Conservation (phyloP, 2,329 filamentous ascomycete species). For the Calonectria ilicicola region DNA sequence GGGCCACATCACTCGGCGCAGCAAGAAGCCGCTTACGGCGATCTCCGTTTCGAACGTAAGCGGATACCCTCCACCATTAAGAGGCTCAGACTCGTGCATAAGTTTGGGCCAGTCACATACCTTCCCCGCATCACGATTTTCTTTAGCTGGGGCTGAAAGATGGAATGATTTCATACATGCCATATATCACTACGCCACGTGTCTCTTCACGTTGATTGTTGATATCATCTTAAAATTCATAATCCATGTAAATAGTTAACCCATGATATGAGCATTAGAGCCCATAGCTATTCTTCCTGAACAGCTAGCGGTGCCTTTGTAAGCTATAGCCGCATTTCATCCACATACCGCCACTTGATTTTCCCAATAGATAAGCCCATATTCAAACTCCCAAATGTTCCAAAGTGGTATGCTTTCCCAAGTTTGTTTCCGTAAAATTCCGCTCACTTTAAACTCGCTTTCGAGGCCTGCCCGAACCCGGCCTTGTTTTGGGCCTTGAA, state of each 20-base stretch:
- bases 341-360: background rate
- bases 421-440: background rate
- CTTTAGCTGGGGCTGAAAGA: background rate
- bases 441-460: background rate
- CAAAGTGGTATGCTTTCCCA: background rate
- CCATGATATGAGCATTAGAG: background rate
- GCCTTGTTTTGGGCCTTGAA: conserved; percentile 19
- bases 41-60: background rate
- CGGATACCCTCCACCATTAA: background rate
- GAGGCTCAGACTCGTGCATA: background rate
- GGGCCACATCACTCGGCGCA: background rate
- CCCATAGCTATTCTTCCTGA: background rate
- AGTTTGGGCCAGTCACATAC: background rate
- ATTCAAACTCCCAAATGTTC: background rate
- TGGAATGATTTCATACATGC: background rate
- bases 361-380: background rate
- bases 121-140: background rate
- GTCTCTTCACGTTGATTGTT: background rate
- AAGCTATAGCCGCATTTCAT: background rate
- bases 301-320: background rate
- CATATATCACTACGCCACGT: background rate
- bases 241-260: background rate
- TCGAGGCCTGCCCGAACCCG: conserved; percentile 20
- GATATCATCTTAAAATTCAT: background rate
- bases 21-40: background rate